Conservation (phyloP, 2,329 filamentous ascomycete species). For the Nigrograna mackinnonii region DNA sequence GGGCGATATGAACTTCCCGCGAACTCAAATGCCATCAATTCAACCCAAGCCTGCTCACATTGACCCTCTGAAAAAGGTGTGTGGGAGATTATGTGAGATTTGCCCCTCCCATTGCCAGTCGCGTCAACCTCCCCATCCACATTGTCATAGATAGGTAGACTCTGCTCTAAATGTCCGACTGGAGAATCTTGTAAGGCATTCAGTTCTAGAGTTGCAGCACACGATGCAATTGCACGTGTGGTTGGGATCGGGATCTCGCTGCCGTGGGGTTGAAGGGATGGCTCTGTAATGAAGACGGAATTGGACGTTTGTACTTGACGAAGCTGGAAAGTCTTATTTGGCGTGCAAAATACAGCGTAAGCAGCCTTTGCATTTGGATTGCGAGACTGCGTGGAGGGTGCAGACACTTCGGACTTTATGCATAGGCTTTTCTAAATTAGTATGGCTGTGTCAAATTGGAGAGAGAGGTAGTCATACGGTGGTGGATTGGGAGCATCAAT, state of each 20-base stretch:
- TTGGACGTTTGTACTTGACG: conserved; percentile 70
- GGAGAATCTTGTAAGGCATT: conserved; percentile 39
- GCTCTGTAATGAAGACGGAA: conserved; percentile 57
- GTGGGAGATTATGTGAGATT: conserved; percentile 49
- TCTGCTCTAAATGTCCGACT: conserved; percentile 35
- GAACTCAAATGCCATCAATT: conserved; percentile 58
- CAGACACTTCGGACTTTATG: conserved; percentile 33
- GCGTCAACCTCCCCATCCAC: conserved; percentile 30
- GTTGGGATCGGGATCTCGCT: conserved; percentile 35
- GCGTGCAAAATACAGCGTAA: conserved; percentile 63
- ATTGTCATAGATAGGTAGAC: conserved; percentile 44
- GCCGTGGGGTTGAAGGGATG: conserved; percentile 37
- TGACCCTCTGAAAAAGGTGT: conserved; percentile 57
- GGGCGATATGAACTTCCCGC: conserved; percentile 48
- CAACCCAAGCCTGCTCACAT: conserved; percentile 54
- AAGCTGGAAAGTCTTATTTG: conserved; percentile 59
- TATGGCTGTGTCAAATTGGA: too few species aligned
- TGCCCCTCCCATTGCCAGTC: conserved; percentile 32
- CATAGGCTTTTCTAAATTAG: too few species aligned
- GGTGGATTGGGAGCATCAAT: conserved; percentile 53
- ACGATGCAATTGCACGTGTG: conserved; percentile 49
- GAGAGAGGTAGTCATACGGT: conserved; percentile 34
- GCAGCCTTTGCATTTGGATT: conserved; percentile 33
- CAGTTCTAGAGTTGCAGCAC: conserved; percentile 49
- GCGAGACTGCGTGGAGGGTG: conserved; percentile 20